Conservation (phyloP, 306 rosid genomes). For the Leucaena leucocephala region DNA sequence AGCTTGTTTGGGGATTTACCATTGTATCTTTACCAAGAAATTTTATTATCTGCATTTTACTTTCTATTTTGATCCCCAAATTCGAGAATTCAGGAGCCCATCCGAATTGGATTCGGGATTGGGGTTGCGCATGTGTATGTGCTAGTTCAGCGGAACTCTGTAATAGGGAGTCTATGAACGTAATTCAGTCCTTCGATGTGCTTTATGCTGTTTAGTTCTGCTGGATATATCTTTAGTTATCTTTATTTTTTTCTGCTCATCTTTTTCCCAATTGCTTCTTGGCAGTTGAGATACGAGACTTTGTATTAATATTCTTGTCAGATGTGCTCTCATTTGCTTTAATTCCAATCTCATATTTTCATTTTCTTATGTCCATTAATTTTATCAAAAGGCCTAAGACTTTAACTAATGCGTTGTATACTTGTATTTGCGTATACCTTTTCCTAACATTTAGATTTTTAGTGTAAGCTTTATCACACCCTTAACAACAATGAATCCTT, state of each 20-base stretch:
- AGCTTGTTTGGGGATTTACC: background rate
- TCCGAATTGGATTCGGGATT: background rate
- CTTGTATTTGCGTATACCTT: background rate
- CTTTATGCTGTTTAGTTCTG: slow-evolving; percentile 10
- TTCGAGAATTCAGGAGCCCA: background rate
- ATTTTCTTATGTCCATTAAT: background rate
- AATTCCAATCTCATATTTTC: background rate
- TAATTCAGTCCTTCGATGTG: slow-evolving; percentile 6
- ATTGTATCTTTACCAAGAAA: background rate
- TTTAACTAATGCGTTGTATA: background rate
- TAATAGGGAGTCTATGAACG: background rate
- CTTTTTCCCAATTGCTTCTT: background rate
- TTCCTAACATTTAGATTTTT: background rate
- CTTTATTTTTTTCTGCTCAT: background rate
- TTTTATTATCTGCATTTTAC: background rate
- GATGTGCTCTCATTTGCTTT: slow-evolving; percentile 1
- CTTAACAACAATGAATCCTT: background rate
- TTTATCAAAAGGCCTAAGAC: background rate
- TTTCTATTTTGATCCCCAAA: background rate
- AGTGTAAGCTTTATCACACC: background rate
- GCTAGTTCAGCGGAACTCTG: background rate
- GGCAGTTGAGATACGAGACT: too few species aligned
- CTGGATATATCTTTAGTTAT: background rate
- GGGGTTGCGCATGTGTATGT: background rate
- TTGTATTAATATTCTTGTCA: background rate